Percentiles rank a stretch among this genome's conserved stretches.
phyloP scores from a whole-genome alignment of 2,329 filamentous ascomycete species.

The Fusarium liriodendri region DNA sequence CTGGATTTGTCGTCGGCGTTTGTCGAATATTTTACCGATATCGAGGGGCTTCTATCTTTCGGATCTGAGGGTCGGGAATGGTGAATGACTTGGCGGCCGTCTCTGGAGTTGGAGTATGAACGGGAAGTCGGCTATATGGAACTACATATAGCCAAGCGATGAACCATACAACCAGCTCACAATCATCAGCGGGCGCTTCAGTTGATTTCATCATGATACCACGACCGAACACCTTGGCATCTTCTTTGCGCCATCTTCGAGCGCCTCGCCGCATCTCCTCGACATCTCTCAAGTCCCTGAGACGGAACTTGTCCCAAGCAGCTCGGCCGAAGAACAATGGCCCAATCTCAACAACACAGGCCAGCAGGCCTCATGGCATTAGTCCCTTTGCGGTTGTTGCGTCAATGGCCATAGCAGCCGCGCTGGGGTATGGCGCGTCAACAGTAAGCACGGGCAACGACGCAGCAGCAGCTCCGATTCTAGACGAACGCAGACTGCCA shows the following conservation, averaged over 20 bases:
- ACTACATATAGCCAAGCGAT: neutral
- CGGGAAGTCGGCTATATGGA: neutral
- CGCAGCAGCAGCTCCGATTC: neutral
- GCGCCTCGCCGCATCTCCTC: neutral
- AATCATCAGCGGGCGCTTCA: neutral
- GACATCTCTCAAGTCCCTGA: constrained; percentile 28
- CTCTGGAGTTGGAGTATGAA: neutral
- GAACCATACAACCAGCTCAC: neutral
- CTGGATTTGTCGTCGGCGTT: neutral
- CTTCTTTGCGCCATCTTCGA: neutral
- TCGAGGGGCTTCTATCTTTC: neutral
- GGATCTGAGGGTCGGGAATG: neutral
- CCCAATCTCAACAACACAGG: neutral
- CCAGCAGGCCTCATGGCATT: neutral
- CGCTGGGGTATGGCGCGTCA: neutral
- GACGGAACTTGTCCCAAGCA: constrained; percentile 50
- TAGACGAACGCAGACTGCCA: neutral
- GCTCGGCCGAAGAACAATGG: neutral
- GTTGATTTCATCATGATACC: neutral
- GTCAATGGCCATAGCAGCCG: neutral
- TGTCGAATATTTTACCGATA: neutral
- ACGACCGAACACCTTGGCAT: neutral
- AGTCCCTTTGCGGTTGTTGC: neutral
- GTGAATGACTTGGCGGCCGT: neutral
- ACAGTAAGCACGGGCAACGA: neutral